Evolutionary conservation across 768 basidiomycete species (phyloP), one percentile per base, ranked within the genome.

Genomic region (Rhodocollybia butyracea): DNA sequence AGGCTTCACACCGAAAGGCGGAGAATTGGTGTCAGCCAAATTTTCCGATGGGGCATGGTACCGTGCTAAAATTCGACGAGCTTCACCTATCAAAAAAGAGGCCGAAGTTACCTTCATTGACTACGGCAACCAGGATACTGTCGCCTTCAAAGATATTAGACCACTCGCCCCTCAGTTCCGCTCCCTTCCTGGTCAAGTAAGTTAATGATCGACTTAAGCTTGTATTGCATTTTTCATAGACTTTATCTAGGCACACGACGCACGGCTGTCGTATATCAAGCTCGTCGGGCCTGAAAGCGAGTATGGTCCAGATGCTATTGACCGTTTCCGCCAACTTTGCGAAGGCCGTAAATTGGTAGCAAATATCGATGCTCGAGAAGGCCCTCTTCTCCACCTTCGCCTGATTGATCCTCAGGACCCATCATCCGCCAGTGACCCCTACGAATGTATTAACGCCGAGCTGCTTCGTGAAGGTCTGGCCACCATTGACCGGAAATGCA

Each of bases 21-120:
- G 94, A 7, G 94, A 98, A 55, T 76, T 98, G 26, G 91, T 99
- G 17, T 93, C 92, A 12, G 96, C 94, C 17, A 94, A 94, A 66
- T 98, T 98, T 72, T 90, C 89, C 46, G 90, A 97, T 64, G 91
- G 91, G 7, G 77, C 87, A 46, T 99, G 96, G 97, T 98, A 98
- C 71, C 89, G 96, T 50, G 96, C 96, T 41, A 91, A 86, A 73
- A 86, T 98, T 57, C 88, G 89, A 51, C 81, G 91, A 21, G 74
- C 83, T n/a, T 95, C 92, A 42, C 84, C 91, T 3, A 63, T 91
- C 39, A 97, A 95, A 73, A 94, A 89, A 66, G 93, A 97, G 70
- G 94, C 93, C 5, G 92, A 97, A 68, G 88, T 99, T 31, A 86
- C 88, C 7, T 98, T 98, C 73, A 95, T 98, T 61, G 89, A 92